Evolutionary conservation across 208 protist species (phyloP).

Genomic region (Wallacemonas sp.): DNA sequence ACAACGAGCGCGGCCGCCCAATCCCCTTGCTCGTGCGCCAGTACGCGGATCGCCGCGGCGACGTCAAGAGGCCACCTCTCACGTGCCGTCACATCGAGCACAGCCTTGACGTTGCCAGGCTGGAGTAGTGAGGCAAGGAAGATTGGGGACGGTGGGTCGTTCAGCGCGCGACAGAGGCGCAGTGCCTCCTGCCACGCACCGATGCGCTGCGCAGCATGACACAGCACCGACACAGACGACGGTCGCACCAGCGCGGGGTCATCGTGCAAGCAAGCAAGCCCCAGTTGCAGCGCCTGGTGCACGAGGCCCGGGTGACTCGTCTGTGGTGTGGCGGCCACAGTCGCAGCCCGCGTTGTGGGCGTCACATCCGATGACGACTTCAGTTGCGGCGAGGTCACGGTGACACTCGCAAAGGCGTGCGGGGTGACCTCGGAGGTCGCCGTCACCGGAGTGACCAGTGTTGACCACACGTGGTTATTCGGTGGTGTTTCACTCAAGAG

Average conservation of each 20-base stretch:
- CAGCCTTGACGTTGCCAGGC: slow-evolving; percentile 43
- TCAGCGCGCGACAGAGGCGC: slow-evolving; percentile 47
- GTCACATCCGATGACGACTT: neutral
- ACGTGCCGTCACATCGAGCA: slow-evolving; percentile 40
- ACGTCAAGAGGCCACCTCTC: slow-evolving; percentile 63
- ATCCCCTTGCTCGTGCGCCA: slow-evolving; percentile 64
- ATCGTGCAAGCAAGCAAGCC: slow-evolving; percentile 38
- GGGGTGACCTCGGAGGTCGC: neutral
- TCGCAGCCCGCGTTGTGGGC: no score
- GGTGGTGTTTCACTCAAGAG: slow-evolving; percentile 60
- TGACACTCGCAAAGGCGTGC: neutral
- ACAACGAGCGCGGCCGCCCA: slow-evolving; percentile 67
- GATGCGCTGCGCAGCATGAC: slow-evolving; percentile 73
- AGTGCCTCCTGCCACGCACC: slow-evolving; percentile 74
- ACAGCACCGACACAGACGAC: slow-evolving; percentile 71
- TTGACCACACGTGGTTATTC: slow-evolving; percentile 19
- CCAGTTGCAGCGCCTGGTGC: slow-evolving; percentile 49
- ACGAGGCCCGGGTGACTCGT: slow-evolving; percentile 18
- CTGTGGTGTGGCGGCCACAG: no score
- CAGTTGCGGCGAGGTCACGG: neutral
- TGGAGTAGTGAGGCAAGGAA: slow-evolving; percentile 77
- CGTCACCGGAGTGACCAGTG: slow-evolving; percentile 1
- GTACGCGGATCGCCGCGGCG: slow-evolving; percentile 58
- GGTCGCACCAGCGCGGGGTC: slow-evolving; percentile 53
- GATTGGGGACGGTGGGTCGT: slow-evolving; percentile 53